These are phyloP conservation scores for Komagataella kurtzmanii DNA, from an alignment of 805 yeast genomes.

Conservation along the genomic window DNA sequence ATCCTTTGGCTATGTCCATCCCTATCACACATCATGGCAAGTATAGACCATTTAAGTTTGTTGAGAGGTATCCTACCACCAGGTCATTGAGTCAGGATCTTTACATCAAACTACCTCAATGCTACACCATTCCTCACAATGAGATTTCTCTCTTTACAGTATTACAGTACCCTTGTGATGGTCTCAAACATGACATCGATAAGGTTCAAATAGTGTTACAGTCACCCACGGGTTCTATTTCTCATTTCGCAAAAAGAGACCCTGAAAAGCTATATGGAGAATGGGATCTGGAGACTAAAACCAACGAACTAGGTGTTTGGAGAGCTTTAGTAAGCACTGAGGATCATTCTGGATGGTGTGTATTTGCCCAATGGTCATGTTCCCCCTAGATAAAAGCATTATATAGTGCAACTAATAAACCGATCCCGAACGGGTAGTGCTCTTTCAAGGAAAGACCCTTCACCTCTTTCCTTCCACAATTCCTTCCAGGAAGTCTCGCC, in stretches of 20 bases:
- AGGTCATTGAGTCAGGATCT: constrained; percentile 58
- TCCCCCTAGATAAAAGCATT: constrained; percentile 5
- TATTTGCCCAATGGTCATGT: constrained; percentile 86
- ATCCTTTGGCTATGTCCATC: constrained; percentile 55
- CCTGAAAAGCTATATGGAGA: constrained; percentile 24
- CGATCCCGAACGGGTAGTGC: not conserved
- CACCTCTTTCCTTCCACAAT: not conserved
- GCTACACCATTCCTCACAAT: constrained; percentile 39
- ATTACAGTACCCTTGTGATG: constrained; percentile 39
- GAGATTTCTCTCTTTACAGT: constrained; percentile 55
- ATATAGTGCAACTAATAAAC: not conserved
- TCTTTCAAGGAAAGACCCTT: not conserved
- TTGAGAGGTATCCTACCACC: constrained; percentile 59
- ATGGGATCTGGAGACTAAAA: constrained; percentile 46
- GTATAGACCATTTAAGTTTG: constrained; percentile 51
- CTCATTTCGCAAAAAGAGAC: constrained; percentile 39
- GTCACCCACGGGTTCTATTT: constrained; percentile 74
- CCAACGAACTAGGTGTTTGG: constrained; percentile 72
- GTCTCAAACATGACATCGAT: constrained; percentile 21
- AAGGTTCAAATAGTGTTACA: constrained; percentile 48
- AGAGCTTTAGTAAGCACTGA: constrained; percentile 72
- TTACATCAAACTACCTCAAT: constrained; percentile 79
- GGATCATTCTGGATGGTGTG: constrained; percentile 69
- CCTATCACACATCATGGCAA: constrained; percentile 66
- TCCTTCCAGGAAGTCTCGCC: not conserved